These are phyloP conservation scores for Coemansia sp. DNA, from an alignment of 192 early-diverging fungal species.

Conservation along the genomic window DNA sequence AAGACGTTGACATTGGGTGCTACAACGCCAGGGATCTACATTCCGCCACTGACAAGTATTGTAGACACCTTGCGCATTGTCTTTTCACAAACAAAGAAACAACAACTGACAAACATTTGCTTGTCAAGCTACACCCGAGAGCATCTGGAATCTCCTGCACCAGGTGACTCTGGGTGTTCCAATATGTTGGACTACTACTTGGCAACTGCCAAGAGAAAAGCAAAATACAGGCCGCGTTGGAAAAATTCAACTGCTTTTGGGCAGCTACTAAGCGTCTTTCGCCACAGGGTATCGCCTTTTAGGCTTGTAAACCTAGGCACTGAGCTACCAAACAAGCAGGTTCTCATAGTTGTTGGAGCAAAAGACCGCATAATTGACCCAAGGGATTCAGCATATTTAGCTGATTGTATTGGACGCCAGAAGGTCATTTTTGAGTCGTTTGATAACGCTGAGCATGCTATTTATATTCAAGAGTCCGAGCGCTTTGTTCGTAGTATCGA, in stretches of 20 bases:
- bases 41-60: conserved; percentile 35
- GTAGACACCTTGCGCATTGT: conserved; percentile 18
- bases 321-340: conserved; percentile 35
- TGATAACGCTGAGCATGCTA: conserved; percentile 38
- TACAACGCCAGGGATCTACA: conserved; percentile 31
- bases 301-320: conserved; percentile 25
- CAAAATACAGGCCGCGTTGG: conserved; percentile 36
- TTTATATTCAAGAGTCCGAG: conserved; percentile 26
- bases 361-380: conserved; percentile 41
- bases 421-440: conserved; percentile 33
- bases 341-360: conserved; percentile 41
- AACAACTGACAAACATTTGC: conserved; percentile 32
- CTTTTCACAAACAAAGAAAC: conserved; percentile 22
- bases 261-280: conserved; percentile 38
- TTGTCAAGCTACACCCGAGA: conserved; percentile 28
- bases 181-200: conserved; percentile 41
- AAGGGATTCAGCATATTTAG: conserved; percentile 37
- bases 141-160: conserved; percentile 30
- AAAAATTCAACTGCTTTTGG: conserved; percentile 28
- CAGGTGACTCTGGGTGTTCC: conserved; percentile 18
- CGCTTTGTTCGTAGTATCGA: conserved; percentile 25
- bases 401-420: conserved; percentile 40
- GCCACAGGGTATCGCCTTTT: conserved; percentile 40
- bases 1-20: conserved; percentile 38
- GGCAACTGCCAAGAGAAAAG: conserved; percentile 19